Conservation (phyloP, 2,329 filamentous ascomycete species). For the Fusarium concolor region DNA sequence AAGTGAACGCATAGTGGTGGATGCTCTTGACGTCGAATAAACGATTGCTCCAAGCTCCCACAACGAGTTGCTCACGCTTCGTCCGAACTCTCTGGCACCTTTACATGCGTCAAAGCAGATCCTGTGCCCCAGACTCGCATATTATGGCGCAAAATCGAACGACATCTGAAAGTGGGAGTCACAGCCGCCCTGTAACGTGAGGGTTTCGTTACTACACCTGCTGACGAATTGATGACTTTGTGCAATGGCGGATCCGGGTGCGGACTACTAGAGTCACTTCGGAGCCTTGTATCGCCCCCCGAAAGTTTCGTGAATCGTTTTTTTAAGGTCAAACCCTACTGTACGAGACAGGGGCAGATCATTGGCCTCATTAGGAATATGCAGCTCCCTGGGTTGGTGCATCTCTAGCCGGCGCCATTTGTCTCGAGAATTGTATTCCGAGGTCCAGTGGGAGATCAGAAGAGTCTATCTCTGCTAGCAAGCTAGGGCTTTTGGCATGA, state of each 20-base stretch:
- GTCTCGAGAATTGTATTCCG: conserved; percentile 15
- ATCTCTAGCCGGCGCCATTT: conserved; percentile 27
- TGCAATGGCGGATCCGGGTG: conserved; percentile 7
- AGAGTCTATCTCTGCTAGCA: not conserved
- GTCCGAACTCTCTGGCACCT: conserved; percentile 18
- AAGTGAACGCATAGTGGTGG: conserved; percentile 3
- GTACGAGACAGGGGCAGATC: conserved; percentile 7
- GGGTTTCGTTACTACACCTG: conserved; percentile 2
- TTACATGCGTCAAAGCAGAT: conserved; percentile 15
- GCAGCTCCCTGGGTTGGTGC: conserved; percentile 18
- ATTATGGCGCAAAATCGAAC: conserved; percentile 9
- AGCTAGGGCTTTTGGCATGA: not conserved
- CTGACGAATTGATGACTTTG: conserved; percentile 6
- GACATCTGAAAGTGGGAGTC: conserved; percentile 5
- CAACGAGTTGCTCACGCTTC: conserved; percentile 10
- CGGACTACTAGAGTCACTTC: conserved; percentile 7
- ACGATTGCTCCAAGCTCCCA: conserved; percentile 11
- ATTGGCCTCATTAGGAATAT: conserved; percentile 1
- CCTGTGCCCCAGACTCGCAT: conserved; percentile 28
- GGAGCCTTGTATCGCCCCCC: conserved; percentile 16
- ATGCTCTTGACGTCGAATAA: conserved; percentile 3
- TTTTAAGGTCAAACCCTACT: conserved; percentile 20
- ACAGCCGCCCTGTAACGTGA: conserved; percentile 8
- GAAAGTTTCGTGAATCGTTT: conserved; percentile 4
- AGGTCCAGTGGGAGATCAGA: conserved; percentile 1